Conservation (phyloP, 2,329 filamentous ascomycete genomes). For the Ceratocystis lukuohia region DNA sequence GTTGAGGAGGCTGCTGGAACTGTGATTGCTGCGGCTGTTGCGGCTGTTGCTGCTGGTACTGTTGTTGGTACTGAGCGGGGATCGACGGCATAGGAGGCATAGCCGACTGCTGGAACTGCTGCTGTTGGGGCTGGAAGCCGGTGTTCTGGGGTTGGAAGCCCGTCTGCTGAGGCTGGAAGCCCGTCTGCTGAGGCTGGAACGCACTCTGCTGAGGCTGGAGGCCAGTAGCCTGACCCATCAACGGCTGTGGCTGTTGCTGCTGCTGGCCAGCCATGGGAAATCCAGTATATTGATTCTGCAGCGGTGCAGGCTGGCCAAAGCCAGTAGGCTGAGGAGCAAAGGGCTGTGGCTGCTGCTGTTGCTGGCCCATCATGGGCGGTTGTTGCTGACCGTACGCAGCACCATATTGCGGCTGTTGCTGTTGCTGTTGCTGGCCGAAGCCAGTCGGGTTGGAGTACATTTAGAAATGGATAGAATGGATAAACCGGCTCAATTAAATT, state of each 20-base stretch:
- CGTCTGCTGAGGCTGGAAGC: conserved; percentile 15
- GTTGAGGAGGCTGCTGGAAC: conserved; percentile 30
- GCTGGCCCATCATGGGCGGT: conserved; percentile 22
- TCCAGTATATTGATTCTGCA: conserved; percentile 49
- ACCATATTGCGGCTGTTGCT: conserved; percentile 39
- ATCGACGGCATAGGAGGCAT: conserved; percentile 48
- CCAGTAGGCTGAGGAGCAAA: conserved; percentile 47
- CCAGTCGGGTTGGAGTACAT: conserved; percentile 91
- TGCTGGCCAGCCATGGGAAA: conserved; percentile 38
- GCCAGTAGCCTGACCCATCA: conserved; percentile 41
- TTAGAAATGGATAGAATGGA: conserved; percentile 21
- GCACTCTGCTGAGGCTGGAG: conserved; percentile 17
- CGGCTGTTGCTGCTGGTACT: conserved; percentile 37
- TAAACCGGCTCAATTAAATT: background rate
- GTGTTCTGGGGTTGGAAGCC: conserved; percentile 16
- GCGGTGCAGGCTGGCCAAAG: conserved; percentile 35
- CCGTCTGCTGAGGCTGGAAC: conserved; percentile 16
- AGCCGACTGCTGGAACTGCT: conserved; percentile 43
- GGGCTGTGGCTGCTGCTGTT: conserved; percentile 39
- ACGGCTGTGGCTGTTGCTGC: conserved; percentile 43
- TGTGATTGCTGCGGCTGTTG: conserved; percentile 34
- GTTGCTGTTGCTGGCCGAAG: conserved; percentile 44
- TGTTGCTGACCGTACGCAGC: conserved; percentile 32
- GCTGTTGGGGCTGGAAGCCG: conserved; percentile 30
- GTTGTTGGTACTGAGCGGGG: conserved; percentile 46